Percentiles rank a stretch among this genome's conserved stretches.
These are phyloP conservation scores for Lactarius hengduanensis DNA, from an alignment of 768 basidiomycete species.

Conservation along the genomic window DNA sequence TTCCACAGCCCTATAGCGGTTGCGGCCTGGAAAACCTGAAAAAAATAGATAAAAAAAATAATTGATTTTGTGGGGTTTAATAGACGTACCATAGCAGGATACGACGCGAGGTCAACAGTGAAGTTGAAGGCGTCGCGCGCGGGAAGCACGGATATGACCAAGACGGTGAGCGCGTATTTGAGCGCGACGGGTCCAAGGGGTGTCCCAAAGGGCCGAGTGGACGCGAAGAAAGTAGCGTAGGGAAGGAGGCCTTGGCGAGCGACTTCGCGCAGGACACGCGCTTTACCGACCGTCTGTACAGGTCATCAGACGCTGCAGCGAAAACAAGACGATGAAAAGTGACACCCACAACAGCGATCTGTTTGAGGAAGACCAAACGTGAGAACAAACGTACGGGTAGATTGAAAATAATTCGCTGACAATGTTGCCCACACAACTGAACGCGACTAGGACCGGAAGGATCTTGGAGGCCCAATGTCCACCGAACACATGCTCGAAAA, in stretches of 20 bases:
- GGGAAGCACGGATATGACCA: constrained; percentile 43
- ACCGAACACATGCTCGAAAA: constrained; percentile 52
- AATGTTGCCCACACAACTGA: constrained; percentile 29
- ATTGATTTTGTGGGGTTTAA: background rate
- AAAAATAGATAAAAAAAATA: background rate
- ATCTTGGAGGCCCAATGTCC: constrained; percentile 33
- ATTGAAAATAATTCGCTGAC: constrained; percentile 39
- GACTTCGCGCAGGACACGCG: constrained; percentile 50
- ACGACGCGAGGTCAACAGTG: constrained; percentile 41
- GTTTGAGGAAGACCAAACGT: constrained; percentile 39
- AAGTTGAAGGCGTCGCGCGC: constrained; percentile 40
- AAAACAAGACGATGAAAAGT: too few relatives aligned
- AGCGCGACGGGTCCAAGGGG: constrained; percentile 45
- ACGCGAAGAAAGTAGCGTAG: constrained; percentile 47
- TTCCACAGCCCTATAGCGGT: constrained; percentile 37
- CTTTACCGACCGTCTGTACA: constrained; percentile 40
- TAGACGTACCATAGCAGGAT: constrained; percentile 39
- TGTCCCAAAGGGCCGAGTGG: constrained; percentile 49
- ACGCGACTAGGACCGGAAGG: constrained; percentile 24
- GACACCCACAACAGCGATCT: constrained; percentile 30
- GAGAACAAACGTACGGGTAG: constrained; percentile 39
- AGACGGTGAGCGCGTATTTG: constrained; percentile 39
- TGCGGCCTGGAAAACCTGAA: constrained; percentile 33
- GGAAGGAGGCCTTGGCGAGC: constrained; percentile 54
- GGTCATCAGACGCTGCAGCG: background rate